These are phyloP conservation scores for sunflower (Helianthus annuus) DNA, from an alignment of 129 eudicot genomes.

Conservation along the genomic window HanXRQr2.0-SUNRISE NC_035443.2:172561181-172561680, in stretches of 20 bases:
- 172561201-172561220: conserved; percentile 2
- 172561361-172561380: conserved; percentile 5
- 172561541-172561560: conserved; percentile 15
- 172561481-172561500: conserved; percentile 15
- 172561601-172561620: conserved; percentile 58
- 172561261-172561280: neutral
- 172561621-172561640: conserved; percentile 82
- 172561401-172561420: neutral
- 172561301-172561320: neutral
- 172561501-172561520: conserved; percentile 13
- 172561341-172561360: neutral
- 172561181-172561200: conserved; percentile 6
- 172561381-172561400: neutral
- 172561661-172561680: conserved; percentile 75
- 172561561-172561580: neutral
- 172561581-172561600: conserved; percentile 4
- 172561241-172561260: neutral
- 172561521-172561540: conserved; percentile 22
- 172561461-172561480: conserved; percentile 24
- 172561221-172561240: neutral
- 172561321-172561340: conserved; percentile 13
- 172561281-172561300: conserved; percentile 1
- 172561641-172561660: conserved; percentile 56
- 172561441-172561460: conserved; percentile 4
- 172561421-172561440: conserved; percentile 11